A percentile compares a stretch with the other conserved stretches of the same genome.
phyloP scores from a whole-genome alignment of 345 rosid species.

The Carallia pectinifolia region DNA sequence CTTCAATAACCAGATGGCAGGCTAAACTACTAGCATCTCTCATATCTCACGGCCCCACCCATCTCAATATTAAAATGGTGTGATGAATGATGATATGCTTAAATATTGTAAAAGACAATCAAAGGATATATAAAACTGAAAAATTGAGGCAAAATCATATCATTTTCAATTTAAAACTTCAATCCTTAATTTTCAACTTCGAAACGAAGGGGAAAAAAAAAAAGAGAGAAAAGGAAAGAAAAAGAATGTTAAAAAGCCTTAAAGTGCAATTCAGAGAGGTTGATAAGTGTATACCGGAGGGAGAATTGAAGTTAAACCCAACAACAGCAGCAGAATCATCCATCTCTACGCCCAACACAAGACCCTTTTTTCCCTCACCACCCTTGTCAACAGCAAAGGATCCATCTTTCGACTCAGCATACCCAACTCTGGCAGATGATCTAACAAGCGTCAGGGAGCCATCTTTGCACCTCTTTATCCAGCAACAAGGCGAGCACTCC shows the following conservation, averaged over 20 bases:
- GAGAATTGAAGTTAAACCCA: conserved; percentile 60
- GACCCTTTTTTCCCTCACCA: conserved; percentile 26
- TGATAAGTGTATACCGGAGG: conserved; percentile 33
- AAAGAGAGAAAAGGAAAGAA: background rate
- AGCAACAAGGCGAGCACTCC: conserved; percentile 31
- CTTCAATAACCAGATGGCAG: background rate
- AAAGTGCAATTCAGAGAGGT: background rate
- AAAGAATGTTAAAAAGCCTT: background rate
- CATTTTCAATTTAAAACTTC: background rate
- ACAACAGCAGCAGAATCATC: conserved; percentile 64
- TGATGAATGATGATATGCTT: too few species aligned
- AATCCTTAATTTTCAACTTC: background rate
- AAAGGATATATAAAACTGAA: too few species aligned
- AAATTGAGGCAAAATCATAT: too few species aligned
- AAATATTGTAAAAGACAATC: too few species aligned
- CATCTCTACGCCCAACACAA: conserved; percentile 45
- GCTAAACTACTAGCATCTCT: too few species aligned
- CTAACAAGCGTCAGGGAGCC: conserved; percentile 29
- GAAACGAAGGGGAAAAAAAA: background rate
- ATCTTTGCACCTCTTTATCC: conserved; percentile 18
- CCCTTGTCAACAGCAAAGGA: conserved; percentile 26
- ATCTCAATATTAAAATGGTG: too few species aligned
- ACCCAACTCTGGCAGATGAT: conserved; percentile 17
- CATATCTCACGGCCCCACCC: too few species aligned
- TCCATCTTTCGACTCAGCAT: conserved; percentile 10